Conservation (phyloP, 768 basidiomycete genomes). For the Boletellus ananas region DNA sequence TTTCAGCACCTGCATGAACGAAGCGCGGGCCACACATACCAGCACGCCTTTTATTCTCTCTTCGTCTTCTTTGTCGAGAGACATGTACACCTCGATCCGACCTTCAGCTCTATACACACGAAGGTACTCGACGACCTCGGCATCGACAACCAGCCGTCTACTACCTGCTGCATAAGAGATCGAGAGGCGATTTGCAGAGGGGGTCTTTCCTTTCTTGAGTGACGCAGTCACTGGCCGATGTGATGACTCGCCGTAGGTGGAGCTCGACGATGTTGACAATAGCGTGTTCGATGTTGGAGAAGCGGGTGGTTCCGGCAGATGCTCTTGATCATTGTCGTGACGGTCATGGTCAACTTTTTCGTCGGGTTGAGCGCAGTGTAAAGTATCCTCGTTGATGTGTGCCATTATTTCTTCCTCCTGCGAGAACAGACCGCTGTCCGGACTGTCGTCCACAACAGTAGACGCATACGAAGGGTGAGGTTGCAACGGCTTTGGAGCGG, state of each 20-base stretch:
- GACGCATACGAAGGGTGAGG: conserved; percentile 45
- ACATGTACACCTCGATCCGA: conserved; percentile 77
- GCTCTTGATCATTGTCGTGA: conserved; percentile 36
- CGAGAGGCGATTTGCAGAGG: conserved; percentile 84
- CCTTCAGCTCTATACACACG: conserved; percentile 80
- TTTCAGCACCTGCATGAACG: conserved; percentile 8
- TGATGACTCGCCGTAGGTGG: conserved; percentile 44
- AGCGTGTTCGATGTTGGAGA: conserved; percentile 54
- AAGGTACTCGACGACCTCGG: conserved; percentile 78
- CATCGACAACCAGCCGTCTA: conserved; percentile 82
- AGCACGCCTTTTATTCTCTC: conserved; percentile 68
- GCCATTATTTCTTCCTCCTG: conserved; percentile 25
- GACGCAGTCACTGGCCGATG: conserved; percentile 26
- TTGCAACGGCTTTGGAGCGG: conserved; percentile 35
- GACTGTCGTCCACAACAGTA: conserved; percentile 49
- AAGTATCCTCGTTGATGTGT: conserved; percentile 19
- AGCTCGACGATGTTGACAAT: conserved; percentile 30
- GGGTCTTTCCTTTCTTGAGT: conserved; percentile 41
- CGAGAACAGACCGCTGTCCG: conserved; percentile 28
- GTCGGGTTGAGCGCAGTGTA: conserved; percentile 13
- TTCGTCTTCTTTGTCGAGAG: conserved; percentile 51
- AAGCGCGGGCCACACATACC: conserved; percentile 43
- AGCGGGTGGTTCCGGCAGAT: conserved; percentile 56
- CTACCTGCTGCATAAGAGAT: conserved; percentile 93
- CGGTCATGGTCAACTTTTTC: conserved; percentile 17